Conservation (phyloP, 83 land plant species). For the Larix sibirica region DNA sequence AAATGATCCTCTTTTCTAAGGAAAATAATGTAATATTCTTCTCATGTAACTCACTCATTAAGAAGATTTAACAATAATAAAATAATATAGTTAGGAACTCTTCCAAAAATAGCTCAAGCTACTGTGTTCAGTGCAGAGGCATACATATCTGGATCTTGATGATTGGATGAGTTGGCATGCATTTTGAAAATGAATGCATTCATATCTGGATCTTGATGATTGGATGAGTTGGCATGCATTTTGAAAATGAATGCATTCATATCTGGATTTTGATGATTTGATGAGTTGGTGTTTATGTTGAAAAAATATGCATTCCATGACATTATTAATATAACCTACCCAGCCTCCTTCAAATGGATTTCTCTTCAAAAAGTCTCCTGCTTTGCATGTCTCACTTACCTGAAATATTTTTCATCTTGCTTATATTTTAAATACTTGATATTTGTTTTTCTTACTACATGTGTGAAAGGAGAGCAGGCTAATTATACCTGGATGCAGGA, state of each 20-base stretch:
- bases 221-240: not conserved
- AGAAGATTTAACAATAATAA: too few species aligned
- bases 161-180: not conserved
- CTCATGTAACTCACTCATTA: too few species aligned
- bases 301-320: too few species aligned
- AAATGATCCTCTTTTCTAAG: too few species aligned
- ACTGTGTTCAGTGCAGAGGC: not conserved
- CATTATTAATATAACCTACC: not conserved
- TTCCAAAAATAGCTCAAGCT: not conserved
- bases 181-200: not conserved
- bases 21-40: too few species aligned
- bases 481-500: slow-evolving; percentile 49
- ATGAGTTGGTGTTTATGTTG: not conserved
- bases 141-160: not conserved
- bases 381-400: not conserved
- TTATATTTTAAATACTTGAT: too few species aligned
- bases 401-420: not conserved
- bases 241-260: not conserved
- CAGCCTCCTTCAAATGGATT: not conserved
- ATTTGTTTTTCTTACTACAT: too few species aligned
- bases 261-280: not conserved
- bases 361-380: not conserved
- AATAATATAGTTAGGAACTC: too few species aligned
- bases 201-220: not conserved
- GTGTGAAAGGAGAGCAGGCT: not conserved